These are phyloP conservation scores for Sugiyamaella neomexicana DNA, from an alignment of 1,139 yeast species.

Conservation along the genomic window DNA sequence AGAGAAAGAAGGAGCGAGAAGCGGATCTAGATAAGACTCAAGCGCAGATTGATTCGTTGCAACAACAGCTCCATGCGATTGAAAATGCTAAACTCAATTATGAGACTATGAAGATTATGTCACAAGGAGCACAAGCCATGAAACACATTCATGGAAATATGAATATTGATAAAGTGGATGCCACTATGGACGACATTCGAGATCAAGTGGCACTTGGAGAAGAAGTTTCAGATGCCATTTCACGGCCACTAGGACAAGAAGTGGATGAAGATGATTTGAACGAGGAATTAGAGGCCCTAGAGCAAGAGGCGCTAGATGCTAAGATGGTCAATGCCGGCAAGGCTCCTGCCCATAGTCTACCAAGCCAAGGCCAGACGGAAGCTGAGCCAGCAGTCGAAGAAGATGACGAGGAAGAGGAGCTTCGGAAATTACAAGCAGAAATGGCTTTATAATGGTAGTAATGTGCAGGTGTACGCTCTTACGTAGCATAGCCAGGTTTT, in stretches of 20 bases:
- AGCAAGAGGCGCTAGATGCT: slow-evolving; percentile 73
- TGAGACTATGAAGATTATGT: slow-evolving; percentile 99
- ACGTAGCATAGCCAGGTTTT: background rate
- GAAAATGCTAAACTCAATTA: slow-evolving; percentile 94
- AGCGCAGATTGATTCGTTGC: slow-evolving; percentile 85
- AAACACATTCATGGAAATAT: slow-evolving; percentile 93
- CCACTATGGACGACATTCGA: slow-evolving; percentile 97
- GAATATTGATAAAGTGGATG: slow-evolving; percentile 94
- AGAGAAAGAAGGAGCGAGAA: slow-evolving; percentile 83
- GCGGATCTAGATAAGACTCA: slow-evolving; percentile 75
- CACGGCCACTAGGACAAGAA: slow-evolving; percentile 84
- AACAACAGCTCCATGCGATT: slow-evolving; percentile 83
- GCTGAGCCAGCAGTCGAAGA: slow-evolving; percentile 45
- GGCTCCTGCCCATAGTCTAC: slow-evolving; percentile 43
- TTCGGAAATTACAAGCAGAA: slow-evolving; percentile 86
- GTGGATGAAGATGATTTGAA: slow-evolving; percentile 82
- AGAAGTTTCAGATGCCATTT: slow-evolving; percentile 93
- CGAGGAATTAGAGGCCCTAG: slow-evolving; percentile 86
- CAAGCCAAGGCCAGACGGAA: slow-evolving; percentile 31
- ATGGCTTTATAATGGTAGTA: slow-evolving; percentile 68
- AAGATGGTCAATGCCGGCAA: slow-evolving; percentile 53
- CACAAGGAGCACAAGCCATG: slow-evolving; percentile 96
- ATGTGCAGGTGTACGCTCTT: background rate
- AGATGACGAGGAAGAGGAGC: slow-evolving; percentile 89
- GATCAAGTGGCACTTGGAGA: slow-evolving; percentile 95